Evolutionary conservation across 1,284 basidiomycete genomes (phyloP).

Genomic region (Ganoderma lingzhi): DNA sequence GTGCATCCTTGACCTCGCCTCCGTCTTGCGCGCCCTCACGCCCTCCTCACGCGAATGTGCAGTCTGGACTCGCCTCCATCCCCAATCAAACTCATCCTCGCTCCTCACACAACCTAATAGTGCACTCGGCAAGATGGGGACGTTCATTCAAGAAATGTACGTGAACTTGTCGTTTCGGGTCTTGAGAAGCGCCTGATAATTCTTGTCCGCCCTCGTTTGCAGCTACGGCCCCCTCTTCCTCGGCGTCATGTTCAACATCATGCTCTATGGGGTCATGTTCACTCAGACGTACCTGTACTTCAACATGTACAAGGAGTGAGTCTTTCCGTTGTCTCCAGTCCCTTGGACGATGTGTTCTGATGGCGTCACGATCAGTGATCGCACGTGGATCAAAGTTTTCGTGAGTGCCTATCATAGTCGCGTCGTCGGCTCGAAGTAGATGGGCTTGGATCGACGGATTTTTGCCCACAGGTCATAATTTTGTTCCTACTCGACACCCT

Average conservation of each 20-base stretch:
- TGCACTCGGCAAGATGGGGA: not conserved
- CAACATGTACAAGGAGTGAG: conserved; percentile 48
- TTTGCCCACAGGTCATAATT: conserved; percentile 41
- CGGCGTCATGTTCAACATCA: conserved; percentile 48
- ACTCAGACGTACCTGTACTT: conserved; percentile 51
- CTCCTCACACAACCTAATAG: not conserved
- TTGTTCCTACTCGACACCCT: conserved; percentile 46
- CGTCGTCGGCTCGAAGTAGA: not conserved
- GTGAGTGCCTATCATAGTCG: conserved; percentile 25
- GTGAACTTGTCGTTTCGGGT: not conserved
- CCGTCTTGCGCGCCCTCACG: not conserved
- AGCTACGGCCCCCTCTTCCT: conserved; percentile 51
- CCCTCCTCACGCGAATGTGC: not conserved
- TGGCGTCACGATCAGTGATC: conserved; percentile 29
- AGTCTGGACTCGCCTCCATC: not conserved
- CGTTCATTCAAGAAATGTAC: not conserved
- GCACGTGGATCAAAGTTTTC: conserved; percentile 42
- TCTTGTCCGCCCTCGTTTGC: not conserved
- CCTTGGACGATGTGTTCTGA: not conserved
- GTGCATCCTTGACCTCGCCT: not conserved
- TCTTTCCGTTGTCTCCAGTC: not conserved
- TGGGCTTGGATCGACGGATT: not conserved
- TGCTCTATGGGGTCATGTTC: conserved; percentile 50
- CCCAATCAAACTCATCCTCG: not conserved
- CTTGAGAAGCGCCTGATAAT: not conserved